Evolutionary conservation across 495 filamentous ascomycete species (phyloP), one percentile per base, ranked within the genome.

Genomic region (Tuber magnatum): DNA sequence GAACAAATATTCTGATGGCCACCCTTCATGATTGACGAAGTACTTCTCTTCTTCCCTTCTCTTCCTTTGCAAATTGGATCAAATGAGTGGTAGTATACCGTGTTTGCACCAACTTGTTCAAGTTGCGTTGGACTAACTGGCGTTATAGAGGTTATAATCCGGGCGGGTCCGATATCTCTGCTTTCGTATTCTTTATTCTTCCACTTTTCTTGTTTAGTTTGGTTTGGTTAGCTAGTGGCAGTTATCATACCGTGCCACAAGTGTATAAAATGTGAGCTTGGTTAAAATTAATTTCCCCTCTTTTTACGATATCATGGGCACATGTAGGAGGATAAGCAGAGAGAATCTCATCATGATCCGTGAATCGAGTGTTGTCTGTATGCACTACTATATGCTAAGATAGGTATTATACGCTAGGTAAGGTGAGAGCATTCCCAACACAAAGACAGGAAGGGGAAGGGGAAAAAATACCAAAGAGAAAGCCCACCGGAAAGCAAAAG

Each of bases 371-470:
- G 32, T 12, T 61, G 56, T 28, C 28, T 61, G n/a, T 28, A 32
- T 28, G 46, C 22, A n/a, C 46, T 56, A 56, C 24, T n/a, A n/a
- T 61, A 61, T 61, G 56, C 56, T 5, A 32, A 32, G 56, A 10
- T 32, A 32, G 56, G 12, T 32, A 16, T 10, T 2, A 2, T 40
- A 40, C 39, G 12, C 12, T 32, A 61, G 28, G n/a, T 32, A 32
- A 7, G n/a, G 9, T 2, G 10, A 42, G 71, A 65, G 42, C 70
- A 78, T 69, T 76, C 38, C 70, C 42, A 71, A 69, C 69, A 18
- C 69, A 51, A 24, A 46, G 68, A 72, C 39, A n/a, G 39, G 7
- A 40, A 2, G 7, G 7, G 39, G 72, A 43, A 68, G 73, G 12
- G 5, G 14, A 12, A 12, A 28, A 68, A 74, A 42, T 41, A 28